Base-by-base conservation (phyloP, 345 rosid genomes). In the Populus euphratica region DNA sequence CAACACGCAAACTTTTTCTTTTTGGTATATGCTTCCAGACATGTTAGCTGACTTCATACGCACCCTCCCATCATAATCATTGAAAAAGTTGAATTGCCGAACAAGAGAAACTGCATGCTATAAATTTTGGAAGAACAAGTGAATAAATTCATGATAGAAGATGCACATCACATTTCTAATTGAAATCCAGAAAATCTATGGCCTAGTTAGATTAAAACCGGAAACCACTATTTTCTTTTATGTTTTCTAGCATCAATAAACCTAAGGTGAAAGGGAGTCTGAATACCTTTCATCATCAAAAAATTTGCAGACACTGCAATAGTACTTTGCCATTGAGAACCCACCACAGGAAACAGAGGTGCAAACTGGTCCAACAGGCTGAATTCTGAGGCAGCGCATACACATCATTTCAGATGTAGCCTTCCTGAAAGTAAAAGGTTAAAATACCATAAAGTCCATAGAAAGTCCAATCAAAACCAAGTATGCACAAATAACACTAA, bases 351-450 rank as follows among this genome's bases (percentile, higher is more conserved):
- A 87, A 77, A 83, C 85, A 66, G 91, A 87, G 10, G 79, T 81
- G 81, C 93, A 92, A 76, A 79, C 84, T 66, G 89, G 89, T 77
- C 87, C 91, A 81, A 90, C 84, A 27, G 92, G 92, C 78, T 91
- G 97, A 81, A 90, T 83, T 80, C 83, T 71, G 72, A 91, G 86
- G 82, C 97, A 92, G 29, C 76, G 80, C 95, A 92, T 92, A 79
- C 97, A 92, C 95, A 92, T 92, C 95, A 91, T 92, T 85, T 91
- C 94, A 77, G 91, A 75, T 20, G 94, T 86, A 11, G 86, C 90
- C 82, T 92, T 92, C 83, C 95, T 91, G 89, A 74, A 81, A 68
- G 69, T 79, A 69, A 54, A 69, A 59, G 68, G 50, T 69, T 14
- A 66, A 73, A 17, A 70, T 35, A 71, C 38, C 41, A 73, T 75